These are phyloP conservation scores for Verbena officinalis DNA, from an alignment of 257 asterid genomes.

Conservation along the genomic window DNA sequence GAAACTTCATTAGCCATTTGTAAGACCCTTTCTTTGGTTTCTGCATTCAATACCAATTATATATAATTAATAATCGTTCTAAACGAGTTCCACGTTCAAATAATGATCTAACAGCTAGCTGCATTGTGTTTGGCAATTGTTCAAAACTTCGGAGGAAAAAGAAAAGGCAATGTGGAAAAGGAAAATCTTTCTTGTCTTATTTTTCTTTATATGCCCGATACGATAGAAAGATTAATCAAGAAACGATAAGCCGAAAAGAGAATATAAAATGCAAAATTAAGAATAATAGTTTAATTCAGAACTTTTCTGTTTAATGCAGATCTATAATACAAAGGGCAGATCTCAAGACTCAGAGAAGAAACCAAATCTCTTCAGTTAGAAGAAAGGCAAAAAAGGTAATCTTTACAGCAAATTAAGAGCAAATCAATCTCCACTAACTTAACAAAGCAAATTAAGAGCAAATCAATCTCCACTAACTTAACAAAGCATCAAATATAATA, in stretches of 20 bases:
- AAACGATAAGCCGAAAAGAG: background rate
- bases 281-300: slow-evolving; percentile 8
- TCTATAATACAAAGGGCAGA: slow-evolving; percentile 3
- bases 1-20: slow-evolving; percentile 73
- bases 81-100: slow-evolving; percentile 9
- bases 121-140: background rate
- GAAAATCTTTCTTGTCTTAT: background rate
- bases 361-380: slow-evolving; percentile 8
- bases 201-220: background rate
- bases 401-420: slow-evolving; percentile 5
- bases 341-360: slow-evolving; percentile 14
- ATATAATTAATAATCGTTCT: background rate
- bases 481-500: too few species aligned
- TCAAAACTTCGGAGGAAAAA: background rate
- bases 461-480: too few species aligned
- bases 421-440: slow-evolving; percentile 21
- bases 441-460: background rate
- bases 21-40: slow-evolving; percentile 28
- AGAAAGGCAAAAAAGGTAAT: slow-evolving; percentile 6
- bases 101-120: slow-evolving; percentile 9
- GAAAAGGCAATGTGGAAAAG: background rate
- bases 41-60: slow-evolving; percentile 19
- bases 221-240: background rate
- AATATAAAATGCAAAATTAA: slow-evolving; percentile 1
- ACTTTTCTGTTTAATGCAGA: slow-evolving; percentile 9